Evolutionary conservation across 2,329 filamentous ascomycete genomes (phyloP).

Genomic region (Aquanectria penicillioides): DNA sequence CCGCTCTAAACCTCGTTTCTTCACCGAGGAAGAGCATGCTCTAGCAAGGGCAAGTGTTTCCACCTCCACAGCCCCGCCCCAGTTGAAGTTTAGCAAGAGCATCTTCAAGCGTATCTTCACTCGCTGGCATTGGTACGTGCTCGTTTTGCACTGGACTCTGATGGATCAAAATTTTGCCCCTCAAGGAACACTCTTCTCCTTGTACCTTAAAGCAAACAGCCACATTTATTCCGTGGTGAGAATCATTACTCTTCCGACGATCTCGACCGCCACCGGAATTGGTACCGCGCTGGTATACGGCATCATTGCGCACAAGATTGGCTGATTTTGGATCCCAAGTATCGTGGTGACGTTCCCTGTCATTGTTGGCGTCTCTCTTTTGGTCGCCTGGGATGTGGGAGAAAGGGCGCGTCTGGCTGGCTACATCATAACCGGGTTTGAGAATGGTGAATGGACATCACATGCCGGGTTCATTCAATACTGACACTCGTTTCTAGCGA

Average conservation of each 20-base stretch:
- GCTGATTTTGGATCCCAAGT: conserved; percentile 48
- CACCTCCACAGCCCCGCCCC: conserved; percentile 41
- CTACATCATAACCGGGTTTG: conserved; percentile 51
- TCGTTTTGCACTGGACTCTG: conserved; percentile 50
- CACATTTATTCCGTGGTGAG: conserved; percentile 50
- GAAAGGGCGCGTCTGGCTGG: conserved; percentile 49
- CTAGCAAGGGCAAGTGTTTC: conserved; percentile 45
- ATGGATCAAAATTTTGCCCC: conserved; percentile 51
- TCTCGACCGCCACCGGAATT: conserved; percentile 50
- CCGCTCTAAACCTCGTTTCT: conserved; percentile 44
- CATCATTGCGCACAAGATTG: conserved; percentile 45
- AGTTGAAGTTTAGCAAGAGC: conserved; percentile 44
- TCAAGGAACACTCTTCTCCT: conserved; percentile 48
- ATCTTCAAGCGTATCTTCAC: conserved; percentile 51
- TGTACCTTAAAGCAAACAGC: conserved; percentile 53
- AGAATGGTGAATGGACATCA: conserved; percentile 30
- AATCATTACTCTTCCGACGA: conserved; percentile 54
- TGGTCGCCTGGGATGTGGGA: conserved; percentile 50
- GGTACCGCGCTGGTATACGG: conserved; percentile 47
- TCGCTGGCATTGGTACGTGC: conserved; percentile 53
- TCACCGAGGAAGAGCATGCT: conserved; percentile 42
- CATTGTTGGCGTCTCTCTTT: conserved; percentile 44
- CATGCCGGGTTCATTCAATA: background rate
- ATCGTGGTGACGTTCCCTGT: conserved; percentile 46
- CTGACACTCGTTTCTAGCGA: conserved; percentile 28